Percentiles rank a stretch among this genome's conserved stretches.
These are phyloP conservation scores for Penicillium angulare DNA, from an alignment of 495 filamentous ascomycete genomes.

Conservation along the genomic window DNA sequence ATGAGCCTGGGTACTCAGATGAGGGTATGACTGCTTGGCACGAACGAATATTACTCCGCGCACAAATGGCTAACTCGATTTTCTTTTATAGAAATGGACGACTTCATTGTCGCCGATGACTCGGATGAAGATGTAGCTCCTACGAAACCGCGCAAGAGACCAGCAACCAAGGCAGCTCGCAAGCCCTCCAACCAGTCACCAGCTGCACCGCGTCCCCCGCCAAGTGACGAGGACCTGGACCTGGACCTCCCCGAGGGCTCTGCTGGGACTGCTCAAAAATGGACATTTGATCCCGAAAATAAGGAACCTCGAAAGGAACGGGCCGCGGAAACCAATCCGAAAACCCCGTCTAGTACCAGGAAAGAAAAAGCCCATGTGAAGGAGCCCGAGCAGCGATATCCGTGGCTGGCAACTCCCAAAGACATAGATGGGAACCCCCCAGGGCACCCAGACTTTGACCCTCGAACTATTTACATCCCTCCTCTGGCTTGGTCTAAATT, in stretches of 20 bases:
- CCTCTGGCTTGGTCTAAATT: constrained; percentile 72
- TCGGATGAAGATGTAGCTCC: constrained; percentile 69
- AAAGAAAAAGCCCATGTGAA: constrained; percentile 76
- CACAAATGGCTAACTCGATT: constrained; percentile 21
- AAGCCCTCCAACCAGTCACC: constrained; percentile 62
- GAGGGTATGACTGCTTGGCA: constrained; percentile 49
- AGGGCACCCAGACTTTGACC: constrained; percentile 87
- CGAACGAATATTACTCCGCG: not conserved
- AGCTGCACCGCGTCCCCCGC: constrained; percentile 44
- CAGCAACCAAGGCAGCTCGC: constrained; percentile 45
- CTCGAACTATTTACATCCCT: constrained; percentile 87
- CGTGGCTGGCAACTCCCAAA: constrained; percentile 81
- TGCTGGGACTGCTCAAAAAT: constrained; percentile 75
- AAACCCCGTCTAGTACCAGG: constrained; percentile 48
- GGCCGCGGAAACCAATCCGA: constrained; percentile 30
- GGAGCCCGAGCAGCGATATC: constrained; percentile 78
- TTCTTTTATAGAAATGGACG: constrained; percentile 79
- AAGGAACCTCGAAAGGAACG: constrained; percentile 58
- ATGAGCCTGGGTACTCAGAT: constrained; percentile 51
- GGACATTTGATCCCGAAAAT: constrained; percentile 82
- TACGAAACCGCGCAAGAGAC: constrained; percentile 71
- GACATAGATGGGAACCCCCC: constrained; percentile 80
- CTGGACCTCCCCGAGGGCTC: constrained; percentile 52
- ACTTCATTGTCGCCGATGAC: constrained; percentile 81
- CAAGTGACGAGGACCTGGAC: constrained; percentile 53